phyloP scores from a whole-genome alignment of 148 eudicot species.

The Camellia sinensis region DNA sequence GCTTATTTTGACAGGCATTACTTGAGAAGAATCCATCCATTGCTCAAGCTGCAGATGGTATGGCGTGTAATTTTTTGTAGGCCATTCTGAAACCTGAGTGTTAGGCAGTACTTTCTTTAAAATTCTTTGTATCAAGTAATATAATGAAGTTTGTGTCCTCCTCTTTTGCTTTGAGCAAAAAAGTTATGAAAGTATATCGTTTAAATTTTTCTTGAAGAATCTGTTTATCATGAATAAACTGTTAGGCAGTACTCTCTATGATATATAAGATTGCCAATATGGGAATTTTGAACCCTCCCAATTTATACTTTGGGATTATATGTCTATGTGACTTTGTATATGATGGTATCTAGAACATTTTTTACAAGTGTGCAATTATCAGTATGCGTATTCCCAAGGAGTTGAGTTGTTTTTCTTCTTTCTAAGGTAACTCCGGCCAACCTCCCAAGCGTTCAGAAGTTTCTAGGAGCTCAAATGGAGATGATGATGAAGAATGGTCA shows the following conservation, averaged over 20 bases:
- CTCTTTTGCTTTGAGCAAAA: background rate
- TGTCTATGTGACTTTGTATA: too few species aligned
- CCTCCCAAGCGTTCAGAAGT: constrained; percentile 32
- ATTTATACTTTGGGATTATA: too few species aligned
- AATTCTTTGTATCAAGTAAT: background rate
- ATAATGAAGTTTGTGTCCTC: background rate
- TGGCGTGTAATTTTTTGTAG: background rate
- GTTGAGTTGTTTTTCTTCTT: background rate
- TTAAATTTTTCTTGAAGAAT: background rate
- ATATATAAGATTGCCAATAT: background rate
- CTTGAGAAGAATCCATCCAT: constrained; percentile 78
- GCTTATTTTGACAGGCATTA: constrained; percentile 54
- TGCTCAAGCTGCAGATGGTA: constrained; percentile 63
- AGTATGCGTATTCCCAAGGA: too few species aligned
- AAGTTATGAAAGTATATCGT: background rate
- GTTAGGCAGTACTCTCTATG: background rate
- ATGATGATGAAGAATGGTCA: constrained; percentile 68
- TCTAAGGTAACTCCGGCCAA: constrained; percentile 39
- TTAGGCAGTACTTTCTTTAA: background rate
- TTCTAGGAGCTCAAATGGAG: constrained; percentile 31
- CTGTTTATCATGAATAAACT: background rate
- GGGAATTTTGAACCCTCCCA: too few species aligned
- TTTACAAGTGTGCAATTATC: too few species aligned
- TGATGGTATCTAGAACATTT: too few species aligned
- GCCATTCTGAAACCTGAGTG: background rate